phyloP scores from a whole-genome alignment of 305 asterid genomes.

The Fraxinus sp. region DNA sequence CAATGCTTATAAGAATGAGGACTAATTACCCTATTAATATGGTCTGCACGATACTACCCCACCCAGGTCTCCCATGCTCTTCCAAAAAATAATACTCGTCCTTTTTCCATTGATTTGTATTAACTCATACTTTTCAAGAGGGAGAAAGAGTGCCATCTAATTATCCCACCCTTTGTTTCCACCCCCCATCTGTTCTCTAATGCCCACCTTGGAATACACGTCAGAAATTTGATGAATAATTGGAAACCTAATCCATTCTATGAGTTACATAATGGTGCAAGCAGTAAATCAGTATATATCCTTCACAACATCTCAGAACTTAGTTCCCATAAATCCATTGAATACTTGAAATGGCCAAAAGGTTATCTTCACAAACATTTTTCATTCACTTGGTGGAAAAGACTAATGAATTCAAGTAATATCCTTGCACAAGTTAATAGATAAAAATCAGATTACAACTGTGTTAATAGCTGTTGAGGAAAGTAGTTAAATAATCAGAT shows the following conservation, averaged over 20 bases:
- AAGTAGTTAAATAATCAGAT: neutral
- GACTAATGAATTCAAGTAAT: neutral
- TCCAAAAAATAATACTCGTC: neutral
- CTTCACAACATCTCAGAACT: slow-evolving; percentile 1
- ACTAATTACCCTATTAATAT: neutral
- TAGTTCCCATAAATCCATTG: neutral
- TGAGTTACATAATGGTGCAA: neutral
- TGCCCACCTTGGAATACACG: neutral
- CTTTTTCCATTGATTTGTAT: neutral
- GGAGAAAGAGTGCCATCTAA: neutral
- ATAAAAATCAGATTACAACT: neutral
- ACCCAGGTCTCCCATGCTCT: neutral
- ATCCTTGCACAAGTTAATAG: neutral
- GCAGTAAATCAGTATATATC: neutral
- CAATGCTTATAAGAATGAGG: neutral
- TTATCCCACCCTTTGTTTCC: neutral
- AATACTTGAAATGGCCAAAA: neutral
- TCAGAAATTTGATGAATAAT: neutral
- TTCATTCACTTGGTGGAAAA: neutral
- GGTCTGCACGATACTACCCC: neutral
- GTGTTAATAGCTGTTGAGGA: neutral
- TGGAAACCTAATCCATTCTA: neutral
- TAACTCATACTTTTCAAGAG: neutral
- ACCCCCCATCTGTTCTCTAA: neutral
- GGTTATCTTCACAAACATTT: neutral